Percentiles rank a stretch among this genome's conserved stretches.
Conservation (phyloP, 106 monocot genomes). For the Dendrobium nobile region DNA sequence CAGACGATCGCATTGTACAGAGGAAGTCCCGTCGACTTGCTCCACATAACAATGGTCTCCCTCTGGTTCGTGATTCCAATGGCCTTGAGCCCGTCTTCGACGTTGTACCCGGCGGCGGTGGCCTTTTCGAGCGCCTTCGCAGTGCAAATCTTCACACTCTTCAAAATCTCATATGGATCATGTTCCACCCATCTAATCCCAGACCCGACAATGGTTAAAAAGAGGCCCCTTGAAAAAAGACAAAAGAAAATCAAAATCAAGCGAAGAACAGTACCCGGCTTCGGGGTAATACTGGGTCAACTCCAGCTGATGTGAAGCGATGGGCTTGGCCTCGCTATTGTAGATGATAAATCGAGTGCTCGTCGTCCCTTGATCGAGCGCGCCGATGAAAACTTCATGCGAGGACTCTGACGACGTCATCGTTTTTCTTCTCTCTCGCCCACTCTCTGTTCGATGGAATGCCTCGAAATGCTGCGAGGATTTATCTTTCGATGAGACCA, state of each 20-base stretch:
- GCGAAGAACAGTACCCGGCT: conserved; percentile 40
- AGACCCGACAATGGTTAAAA: background rate
- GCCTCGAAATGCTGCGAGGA: background rate
- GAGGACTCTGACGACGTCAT: conserved; percentile 11
- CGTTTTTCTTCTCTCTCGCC: background rate
- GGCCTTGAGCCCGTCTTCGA: conserved; percentile 56
- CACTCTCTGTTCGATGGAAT: background rate
- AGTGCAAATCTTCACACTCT: conserved; percentile 68
- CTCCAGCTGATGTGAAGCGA: conserved; percentile 82
- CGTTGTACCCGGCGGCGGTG: conserved; percentile 54
- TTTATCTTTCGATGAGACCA: background rate
- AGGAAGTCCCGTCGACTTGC: conserved; percentile 68
- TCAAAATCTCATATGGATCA: conserved; percentile 77
- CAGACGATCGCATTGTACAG: conserved; percentile 86
- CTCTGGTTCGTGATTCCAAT: conserved; percentile 84
- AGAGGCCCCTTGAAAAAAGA: background rate
- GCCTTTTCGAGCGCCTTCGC: conserved; percentile 82
- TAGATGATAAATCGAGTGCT: conserved; percentile 87
- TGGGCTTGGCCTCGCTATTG: conserved; percentile 35
- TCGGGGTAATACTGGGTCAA: conserved; percentile 89
- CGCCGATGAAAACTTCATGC: conserved; percentile 40
- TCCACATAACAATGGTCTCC: conserved; percentile 80
- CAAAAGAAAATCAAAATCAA: conserved; percentile 4
- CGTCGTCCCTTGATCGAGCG: conserved; percentile 87
- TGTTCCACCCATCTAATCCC: conserved; percentile 81